phyloP scores from a whole-genome alignment of 768 basidiomycete species.

The Boletus reticuloceps region DNA sequence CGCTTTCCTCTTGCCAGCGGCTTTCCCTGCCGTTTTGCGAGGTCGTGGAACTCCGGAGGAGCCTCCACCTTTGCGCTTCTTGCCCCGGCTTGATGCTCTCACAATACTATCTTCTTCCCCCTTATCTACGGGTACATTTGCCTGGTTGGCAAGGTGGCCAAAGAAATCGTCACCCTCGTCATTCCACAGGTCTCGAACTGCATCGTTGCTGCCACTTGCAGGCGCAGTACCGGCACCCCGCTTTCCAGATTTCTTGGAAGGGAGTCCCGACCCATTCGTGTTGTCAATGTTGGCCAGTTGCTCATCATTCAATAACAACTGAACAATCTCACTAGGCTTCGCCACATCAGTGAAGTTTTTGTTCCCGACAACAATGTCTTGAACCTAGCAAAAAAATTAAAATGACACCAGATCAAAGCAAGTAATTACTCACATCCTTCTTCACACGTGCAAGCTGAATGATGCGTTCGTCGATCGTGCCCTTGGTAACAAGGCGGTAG shows the following conservation, averaged over 20 bases:
- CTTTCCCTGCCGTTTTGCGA: conserved; percentile 34
- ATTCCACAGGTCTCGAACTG: conserved; percentile 71
- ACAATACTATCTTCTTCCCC: conserved; percentile 31
- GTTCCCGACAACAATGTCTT: conserved; percentile 98
- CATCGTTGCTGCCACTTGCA: conserved; percentile 34
- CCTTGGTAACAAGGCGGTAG: conserved; percentile 89
- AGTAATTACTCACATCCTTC: conserved; percentile 70
- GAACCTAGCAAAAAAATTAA: conserved; percentile 57
- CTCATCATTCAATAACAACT: conserved; percentile 90
- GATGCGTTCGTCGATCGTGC: conserved; percentile 96
- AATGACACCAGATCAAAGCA: neutral
- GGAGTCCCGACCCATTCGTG: conserved; percentile 36
- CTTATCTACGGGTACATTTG: conserved; percentile 18
- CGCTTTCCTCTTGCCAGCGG: conserved; percentile 30
- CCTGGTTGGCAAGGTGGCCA: conserved; percentile 47
- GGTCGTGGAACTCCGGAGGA: conserved; percentile 17
- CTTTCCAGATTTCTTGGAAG: conserved; percentile 37
- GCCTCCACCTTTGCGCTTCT: conserved; percentile 33
- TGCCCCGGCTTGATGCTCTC: conserved; percentile 26
- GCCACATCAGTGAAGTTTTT: conserved; percentile 92
- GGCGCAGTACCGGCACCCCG: conserved; percentile 27
- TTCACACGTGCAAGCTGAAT: conserved; percentile 94
- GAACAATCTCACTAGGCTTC: conserved; percentile 96
- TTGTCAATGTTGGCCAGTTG: conserved; percentile 75
- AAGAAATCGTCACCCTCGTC: conserved; percentile 89